Evolutionary conservation across 768 basidiomycete species (phyloP), one percentile per base, ranked within the genome.

Genomic region (Tremella mesenterica): DNA sequence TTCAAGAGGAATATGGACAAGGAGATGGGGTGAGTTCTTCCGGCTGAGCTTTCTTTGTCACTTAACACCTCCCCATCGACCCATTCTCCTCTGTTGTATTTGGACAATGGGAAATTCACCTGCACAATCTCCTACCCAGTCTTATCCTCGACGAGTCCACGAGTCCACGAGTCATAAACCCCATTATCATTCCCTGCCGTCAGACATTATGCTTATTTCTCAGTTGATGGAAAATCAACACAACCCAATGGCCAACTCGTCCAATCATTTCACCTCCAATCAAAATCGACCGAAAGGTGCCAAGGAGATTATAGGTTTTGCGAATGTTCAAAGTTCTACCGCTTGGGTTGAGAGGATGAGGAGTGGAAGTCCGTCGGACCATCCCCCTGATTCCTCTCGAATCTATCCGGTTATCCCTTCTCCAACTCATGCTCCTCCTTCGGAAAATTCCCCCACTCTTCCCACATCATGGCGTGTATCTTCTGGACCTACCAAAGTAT

Each of bases 1-100:
- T 96, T 29, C 85, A 85, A 66, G 81, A 81, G 47, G 83, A 92
- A 68, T 95, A 93, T 72, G 73, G 75, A 1, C 53, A 63, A 12
- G 59, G 54, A 10, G 54, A 62, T 46, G 50, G 53, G 21, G 64
- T 66, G 31, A 51, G 63, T 55, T 3, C 1, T 18, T 12, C 12
- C 12, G 5, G n/a, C 1, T 36, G 30, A 13, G 7, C 16, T 21
- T 16, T 20, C 28, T 12, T n/a, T n/a, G n/a, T n/a, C n/a, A n/a
- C n/a, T n/a, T n/a, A n/a, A n/a, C n/a, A n/a, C n/a, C n/a, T n/a
- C n/a, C 30, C 8, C 2, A 4, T 1, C 7, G 4, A 4, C 8
- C 2, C 3, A 2, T 8, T 4, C 9, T 6, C 2, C 25, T 21
- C n/a, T 31, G 20, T 3, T 3, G 25, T 18, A 1, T 10, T 36